Evolutionary conservation across 2,329 filamentous ascomycete genomes (phyloP), one percentile per base, ranked within the genome.

Genomic region (Colletotrichum sp.): DNA sequence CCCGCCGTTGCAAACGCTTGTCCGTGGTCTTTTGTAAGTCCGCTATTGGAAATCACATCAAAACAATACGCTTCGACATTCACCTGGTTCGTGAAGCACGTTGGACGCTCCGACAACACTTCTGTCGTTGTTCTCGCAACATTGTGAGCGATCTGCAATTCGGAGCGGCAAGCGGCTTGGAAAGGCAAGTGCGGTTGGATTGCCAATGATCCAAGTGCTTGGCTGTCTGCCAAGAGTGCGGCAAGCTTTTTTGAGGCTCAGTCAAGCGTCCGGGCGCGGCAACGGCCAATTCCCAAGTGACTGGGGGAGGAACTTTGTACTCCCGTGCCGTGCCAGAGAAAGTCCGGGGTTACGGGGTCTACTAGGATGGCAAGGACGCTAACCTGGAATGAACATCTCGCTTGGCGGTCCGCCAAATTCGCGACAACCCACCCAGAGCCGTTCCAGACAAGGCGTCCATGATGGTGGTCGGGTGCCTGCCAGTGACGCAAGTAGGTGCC

Each of bases 11-110:
- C 24, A 59, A 49, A 49, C n/a, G n/a, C 44, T 60, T 71, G 67
- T 71, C 72, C 72, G 72, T 44, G 67, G 67, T 36, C 21, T 71
- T 71, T 75, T 9, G 59, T 49, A 66, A 55, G 57, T 55, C 67
- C 72, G 72, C 60, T 34, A 13, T 15, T 9, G 32, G n/a, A 13
- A 13, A 26, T 18, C 5, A 57, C 55, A 21, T 30, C 55, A 30
- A 28, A 36, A 24, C 13, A 68, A 39, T 6, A n/a, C 36, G 26
- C 15, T 15, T 32, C 34, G 39, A 12, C 2, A 10, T 49, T 28
- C 8, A 32, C 44, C 24, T 16, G 28, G 26, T 32, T n/a, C 36
- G 39, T 8, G 15, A 66, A 52, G 3, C 32, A 57, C 15, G 15
- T n/a, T 44, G 7, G 16, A 32, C 49, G 64, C 64, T 57, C 26